Percentiles rank a stretch among this genome's conserved stretches.
These are phyloP conservation scores for Cryptococcus maquisensis DNA, from an alignment of 1,284 basidiomycete genomes.

Conservation along the genomic window DNA sequence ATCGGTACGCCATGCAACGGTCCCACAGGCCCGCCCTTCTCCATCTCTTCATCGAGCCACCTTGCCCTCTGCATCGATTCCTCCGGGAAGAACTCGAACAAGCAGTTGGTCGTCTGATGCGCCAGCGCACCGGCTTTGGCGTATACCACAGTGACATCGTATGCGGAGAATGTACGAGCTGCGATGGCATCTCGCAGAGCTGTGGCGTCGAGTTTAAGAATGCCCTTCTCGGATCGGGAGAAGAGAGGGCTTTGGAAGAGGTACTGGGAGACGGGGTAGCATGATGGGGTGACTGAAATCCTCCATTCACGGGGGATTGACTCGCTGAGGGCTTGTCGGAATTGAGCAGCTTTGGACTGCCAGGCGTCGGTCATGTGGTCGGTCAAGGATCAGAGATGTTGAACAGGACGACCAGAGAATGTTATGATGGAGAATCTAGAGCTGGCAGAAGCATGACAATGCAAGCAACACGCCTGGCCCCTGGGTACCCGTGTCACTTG, in stretches of 20 bases:
- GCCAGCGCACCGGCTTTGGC: conserved; percentile 28
- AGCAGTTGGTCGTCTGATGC: conserved; percentile 57
- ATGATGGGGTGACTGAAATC: too few species aligned
- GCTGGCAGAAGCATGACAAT: too few species aligned
- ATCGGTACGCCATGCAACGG: conserved; percentile 63
- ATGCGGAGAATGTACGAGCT: conserved; percentile 1
- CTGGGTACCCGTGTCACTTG: too few species aligned
- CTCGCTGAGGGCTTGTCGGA: too few species aligned
- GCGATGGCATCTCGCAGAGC: conserved; percentile 36
- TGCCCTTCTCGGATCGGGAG: conserved; percentile 21
- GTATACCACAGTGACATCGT: conserved; percentile 26
- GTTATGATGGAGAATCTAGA: too few species aligned
- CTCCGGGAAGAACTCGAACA: conserved; percentile 65
- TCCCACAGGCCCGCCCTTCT: conserved; percentile 54
- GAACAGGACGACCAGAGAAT: too few species aligned
- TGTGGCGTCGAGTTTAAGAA: conserved; percentile 38
- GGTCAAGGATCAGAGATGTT: too few species aligned
- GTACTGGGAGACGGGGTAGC: too few species aligned
- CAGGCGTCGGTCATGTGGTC: too few species aligned
- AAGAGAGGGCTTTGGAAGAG: conserved; percentile 5
- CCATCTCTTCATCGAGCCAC: conserved; percentile 58
- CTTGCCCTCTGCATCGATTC: conserved; percentile 58
- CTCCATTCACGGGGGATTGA: too few species aligned
- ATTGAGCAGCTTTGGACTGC: too few species aligned
- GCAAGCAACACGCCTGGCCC: too few species aligned